phyloP scores from a whole-genome alignment of 2,329 filamentous ascomycete genomes.

The Botrytis medusae region DNA sequence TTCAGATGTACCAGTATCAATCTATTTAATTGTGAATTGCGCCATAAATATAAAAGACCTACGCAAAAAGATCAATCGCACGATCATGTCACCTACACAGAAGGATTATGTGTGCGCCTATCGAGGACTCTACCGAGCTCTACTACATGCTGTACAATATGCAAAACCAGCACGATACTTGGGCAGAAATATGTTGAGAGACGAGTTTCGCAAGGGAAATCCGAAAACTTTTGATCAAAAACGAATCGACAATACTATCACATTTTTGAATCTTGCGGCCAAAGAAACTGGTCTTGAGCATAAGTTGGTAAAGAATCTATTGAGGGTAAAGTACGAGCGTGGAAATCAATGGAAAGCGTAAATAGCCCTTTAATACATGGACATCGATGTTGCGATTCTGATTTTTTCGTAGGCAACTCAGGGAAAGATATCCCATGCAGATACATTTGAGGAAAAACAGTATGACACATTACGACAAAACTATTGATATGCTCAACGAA shows the following conservation, averaged over 20 bases:
- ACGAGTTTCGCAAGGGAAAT: slow-evolving; percentile 55
- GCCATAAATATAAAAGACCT: background rate
- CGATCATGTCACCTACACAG: background rate
- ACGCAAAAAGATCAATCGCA: background rate
- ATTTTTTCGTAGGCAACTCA: background rate
- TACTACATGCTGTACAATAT: slow-evolving; percentile 70
- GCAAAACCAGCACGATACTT: slow-evolving; percentile 66
- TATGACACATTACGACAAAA: slow-evolving; percentile 64
- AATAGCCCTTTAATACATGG: background rate
- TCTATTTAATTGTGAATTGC: background rate
- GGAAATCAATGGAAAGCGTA: slow-evolving; percentile 19
- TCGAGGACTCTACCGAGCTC: slow-evolving; percentile 64
- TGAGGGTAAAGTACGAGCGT: slow-evolving; percentile 46
- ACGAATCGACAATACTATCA: slow-evolving; percentile 63
- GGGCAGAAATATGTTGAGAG: slow-evolving; percentile 58
- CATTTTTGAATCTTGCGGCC: slow-evolving; percentile 67
- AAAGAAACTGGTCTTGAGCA: slow-evolving; percentile 68
- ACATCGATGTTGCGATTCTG: background rate
- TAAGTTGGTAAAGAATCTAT: slow-evolving; percentile 66
- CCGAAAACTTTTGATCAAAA: slow-evolving; percentile 48
- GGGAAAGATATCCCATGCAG: slow-evolving; percentile 13
- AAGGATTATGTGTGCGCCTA: slow-evolving; percentile 62
- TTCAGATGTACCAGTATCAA: background rate
- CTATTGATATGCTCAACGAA: slow-evolving; percentile 71
- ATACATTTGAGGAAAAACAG: slow-evolving; percentile 33